These are phyloP conservation scores for Trametes cinnabarina DNA, from an alignment of 768 basidiomycete genomes.

Conservation along the genomic window DNA sequence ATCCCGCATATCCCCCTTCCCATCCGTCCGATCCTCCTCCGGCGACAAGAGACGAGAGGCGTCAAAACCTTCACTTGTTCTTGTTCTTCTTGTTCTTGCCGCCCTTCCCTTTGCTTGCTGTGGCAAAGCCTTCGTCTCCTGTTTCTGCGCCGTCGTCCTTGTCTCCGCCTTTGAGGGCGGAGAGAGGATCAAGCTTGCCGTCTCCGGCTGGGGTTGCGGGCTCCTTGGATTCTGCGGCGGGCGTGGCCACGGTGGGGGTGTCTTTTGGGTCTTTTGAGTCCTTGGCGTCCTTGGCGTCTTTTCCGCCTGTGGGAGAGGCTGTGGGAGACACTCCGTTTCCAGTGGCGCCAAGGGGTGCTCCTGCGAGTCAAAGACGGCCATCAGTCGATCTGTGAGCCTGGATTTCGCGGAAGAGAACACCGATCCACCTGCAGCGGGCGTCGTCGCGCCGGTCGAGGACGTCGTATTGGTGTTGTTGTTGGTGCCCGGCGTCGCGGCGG, in stretches of 20 bases:
- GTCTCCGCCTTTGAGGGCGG: conserved; percentile 9
- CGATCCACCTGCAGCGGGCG: conserved; percentile 14
- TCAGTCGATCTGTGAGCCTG: conserved; percentile 16
- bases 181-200: conserved; percentile 6
- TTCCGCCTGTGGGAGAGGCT: conserved; percentile 2
- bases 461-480: background rate
- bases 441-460: background rate
- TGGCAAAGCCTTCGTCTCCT: conserved; percentile 11
- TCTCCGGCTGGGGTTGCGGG: conserved; percentile 11
- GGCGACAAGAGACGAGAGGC: background rate
- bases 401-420: conserved; percentile 13
- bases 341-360: conserved; percentile 10
- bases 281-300: conserved; percentile 12
- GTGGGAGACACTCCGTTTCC: conserved; percentile 3
- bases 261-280: conserved; percentile 7
- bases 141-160: conserved; percentile 13
- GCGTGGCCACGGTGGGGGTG: conserved; percentile 9
- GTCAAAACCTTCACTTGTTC: background rate
- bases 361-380: conserved; percentile 19
- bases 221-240: conserved; percentile 9
- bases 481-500: background rate
- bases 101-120: background rate
- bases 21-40: background rate
- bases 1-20: background rate
- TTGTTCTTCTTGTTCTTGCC: background rate